Percentiles rank a stretch among this genome's conserved stretches.
Conservation (phyloP, 768 basidiomycete genomes). For the Galerina sulciceps region DNA sequence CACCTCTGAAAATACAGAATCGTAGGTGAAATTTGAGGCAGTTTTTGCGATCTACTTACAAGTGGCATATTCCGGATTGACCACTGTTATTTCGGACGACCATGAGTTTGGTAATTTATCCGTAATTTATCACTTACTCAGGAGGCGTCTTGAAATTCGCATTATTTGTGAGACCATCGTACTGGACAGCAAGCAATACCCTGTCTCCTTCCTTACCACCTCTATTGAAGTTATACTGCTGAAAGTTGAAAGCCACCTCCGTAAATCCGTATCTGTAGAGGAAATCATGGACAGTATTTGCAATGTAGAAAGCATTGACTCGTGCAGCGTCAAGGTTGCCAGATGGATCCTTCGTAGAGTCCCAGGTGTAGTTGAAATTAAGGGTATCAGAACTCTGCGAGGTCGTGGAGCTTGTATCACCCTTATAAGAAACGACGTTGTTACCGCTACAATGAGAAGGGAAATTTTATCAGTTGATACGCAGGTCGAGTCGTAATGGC, state of each 20-base stretch:
- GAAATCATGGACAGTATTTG: constrained; percentile 61
- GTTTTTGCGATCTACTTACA: too few species aligned
- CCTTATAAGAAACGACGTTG: constrained; percentile 36
- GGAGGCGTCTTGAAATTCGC: constrained; percentile 47
- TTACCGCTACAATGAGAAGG: constrained; percentile 28
- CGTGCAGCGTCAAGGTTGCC: constrained; percentile 55
- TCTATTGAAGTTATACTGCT: constrained; percentile 60
- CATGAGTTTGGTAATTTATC: not conserved
- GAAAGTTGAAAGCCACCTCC: constrained; percentile 53
- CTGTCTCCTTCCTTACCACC: constrained; percentile 58
- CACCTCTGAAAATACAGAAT: not conserved
- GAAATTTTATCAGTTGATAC: not conserved
- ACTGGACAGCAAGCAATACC: constrained; percentile 60
- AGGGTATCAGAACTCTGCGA: constrained; percentile 38
- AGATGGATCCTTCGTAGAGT: constrained; percentile 34
- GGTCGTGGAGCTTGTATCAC: constrained; percentile 29
- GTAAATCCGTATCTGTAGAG: constrained; percentile 51
- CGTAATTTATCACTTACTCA: constrained; percentile 32
- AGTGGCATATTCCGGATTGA: constrained; percentile 14
- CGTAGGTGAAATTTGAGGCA: not conserved
- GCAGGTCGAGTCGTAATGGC: not conserved
- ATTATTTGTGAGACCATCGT: constrained; percentile 49
- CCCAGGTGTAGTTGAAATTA: constrained; percentile 44
- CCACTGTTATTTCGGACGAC: constrained; percentile 14
- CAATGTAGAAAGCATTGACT: constrained; percentile 58